phyloP scores from a whole-genome alignment of 768 basidiomycete genomes.

The Leccinum imitatum region DNA sequence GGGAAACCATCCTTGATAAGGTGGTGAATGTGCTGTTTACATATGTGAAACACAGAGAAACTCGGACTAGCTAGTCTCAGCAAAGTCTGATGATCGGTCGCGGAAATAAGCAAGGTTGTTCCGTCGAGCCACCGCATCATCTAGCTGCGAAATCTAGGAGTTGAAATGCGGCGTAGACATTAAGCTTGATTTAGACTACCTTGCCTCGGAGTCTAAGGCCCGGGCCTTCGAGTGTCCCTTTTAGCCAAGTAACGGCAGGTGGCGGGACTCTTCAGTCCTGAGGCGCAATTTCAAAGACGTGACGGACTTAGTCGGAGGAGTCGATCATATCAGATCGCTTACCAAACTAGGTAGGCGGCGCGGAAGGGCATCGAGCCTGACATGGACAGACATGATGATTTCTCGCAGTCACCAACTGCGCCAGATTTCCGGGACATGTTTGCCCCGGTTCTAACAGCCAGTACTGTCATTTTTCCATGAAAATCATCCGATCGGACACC shows the following conservation, averaged over 20 bases:
- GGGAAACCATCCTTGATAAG: neutral
- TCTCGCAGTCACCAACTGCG: neutral
- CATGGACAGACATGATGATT: neutral
- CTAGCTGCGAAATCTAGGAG: too few species aligned
- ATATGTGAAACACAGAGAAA: too few species aligned
- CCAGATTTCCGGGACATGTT: neutral
- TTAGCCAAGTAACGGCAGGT: neutral
- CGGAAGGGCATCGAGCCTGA: neutral
- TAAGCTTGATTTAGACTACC: neutral
- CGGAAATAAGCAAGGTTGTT: too few species aligned
- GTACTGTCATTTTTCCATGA: too few species aligned
- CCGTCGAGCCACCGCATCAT: too few species aligned
- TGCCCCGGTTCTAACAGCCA: neutral
- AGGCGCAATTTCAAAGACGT: neutral
- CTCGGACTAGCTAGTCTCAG: too few species aligned
- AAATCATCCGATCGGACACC: neutral
- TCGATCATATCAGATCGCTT: neutral
- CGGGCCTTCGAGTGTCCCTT: too few species aligned
- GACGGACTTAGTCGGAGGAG: neutral
- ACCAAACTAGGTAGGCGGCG: neutral
- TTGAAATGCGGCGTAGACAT: too few species aligned
- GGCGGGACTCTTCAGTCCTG: neutral
- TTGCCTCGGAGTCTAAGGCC: too few species aligned
- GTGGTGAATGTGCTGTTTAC: too few species aligned
- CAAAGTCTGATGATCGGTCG: too few species aligned